Evolutionary conservation across 208 protist genomes (phyloP).

Genomic region (Phytomonas sp.): DNA sequence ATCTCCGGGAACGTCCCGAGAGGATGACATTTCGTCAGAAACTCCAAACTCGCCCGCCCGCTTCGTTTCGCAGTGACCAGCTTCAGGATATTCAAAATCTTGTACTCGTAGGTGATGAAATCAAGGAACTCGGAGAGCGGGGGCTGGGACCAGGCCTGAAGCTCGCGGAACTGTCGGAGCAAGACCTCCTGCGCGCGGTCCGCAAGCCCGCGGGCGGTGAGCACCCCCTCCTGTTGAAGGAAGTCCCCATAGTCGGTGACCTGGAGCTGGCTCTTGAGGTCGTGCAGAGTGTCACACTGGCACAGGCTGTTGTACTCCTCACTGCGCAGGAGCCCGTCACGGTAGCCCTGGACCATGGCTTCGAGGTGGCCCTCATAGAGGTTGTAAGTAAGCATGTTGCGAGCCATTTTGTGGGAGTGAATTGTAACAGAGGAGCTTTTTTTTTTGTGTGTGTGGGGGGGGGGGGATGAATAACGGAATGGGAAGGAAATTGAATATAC

Average conservation of each 20-base stretch:
- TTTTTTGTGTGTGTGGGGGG: background rate
- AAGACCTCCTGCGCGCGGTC: constrained; percentile 92
- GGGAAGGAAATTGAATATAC: background rate
- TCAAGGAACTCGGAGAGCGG: constrained; percentile 96
- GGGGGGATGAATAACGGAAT: background rate
- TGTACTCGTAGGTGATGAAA: constrained; percentile 98
- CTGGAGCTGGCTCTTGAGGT: constrained; percentile 97
- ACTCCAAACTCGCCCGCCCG: constrained; percentile 69
- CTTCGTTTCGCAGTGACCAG: constrained; percentile 84
- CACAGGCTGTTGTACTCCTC: constrained; percentile 96
- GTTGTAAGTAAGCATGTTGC: constrained; percentile 77
- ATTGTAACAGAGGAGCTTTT: background rate
- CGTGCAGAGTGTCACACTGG: constrained; percentile 97
- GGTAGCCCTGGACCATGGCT: constrained; percentile 87
- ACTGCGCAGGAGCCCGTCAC: constrained; percentile 85
- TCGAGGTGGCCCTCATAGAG: constrained; percentile 84
- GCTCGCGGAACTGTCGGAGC: constrained; percentile 93
- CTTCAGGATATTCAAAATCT: constrained; percentile 94
- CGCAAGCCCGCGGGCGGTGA: constrained; percentile 87
- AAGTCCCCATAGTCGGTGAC: constrained; percentile 97
- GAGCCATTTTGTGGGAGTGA: constrained; percentile 21
- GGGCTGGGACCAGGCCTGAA: constrained; percentile 91
- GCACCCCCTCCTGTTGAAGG: constrained; percentile 91
- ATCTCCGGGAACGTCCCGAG: constrained; percentile 96
- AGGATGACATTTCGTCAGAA: constrained; percentile 96